These are phyloP conservation scores for Zygnema circumcarinatum DNA, from an alignment of 139 green algal genomes.

Conservation along the genomic window DNA sequence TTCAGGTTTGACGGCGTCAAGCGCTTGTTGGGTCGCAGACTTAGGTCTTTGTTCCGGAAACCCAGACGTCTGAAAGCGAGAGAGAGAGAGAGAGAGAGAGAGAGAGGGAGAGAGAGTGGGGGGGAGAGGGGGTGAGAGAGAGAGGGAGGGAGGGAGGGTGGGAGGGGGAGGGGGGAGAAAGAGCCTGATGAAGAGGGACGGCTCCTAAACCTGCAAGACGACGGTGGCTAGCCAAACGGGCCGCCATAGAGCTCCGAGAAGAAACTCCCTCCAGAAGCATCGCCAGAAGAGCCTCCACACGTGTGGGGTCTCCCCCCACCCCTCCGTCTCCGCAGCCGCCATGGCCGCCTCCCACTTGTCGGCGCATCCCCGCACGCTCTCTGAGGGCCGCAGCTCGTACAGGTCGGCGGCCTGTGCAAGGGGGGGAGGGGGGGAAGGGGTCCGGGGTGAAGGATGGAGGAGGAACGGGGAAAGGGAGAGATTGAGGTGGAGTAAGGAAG, in stretches of 20 bases:
- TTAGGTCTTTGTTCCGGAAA: neutral
- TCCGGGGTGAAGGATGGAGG: no score
- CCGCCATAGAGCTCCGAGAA: conserved; percentile 11
- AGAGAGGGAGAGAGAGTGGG: no score
- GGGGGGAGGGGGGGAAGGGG: no score
- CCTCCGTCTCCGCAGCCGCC: conserved; percentile 15
- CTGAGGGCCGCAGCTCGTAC: conserved; percentile 26
- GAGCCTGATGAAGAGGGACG: neutral
- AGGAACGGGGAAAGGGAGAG: neutral
- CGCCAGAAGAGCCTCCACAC: conserved; percentile 20
- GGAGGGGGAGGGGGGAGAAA: neutral
- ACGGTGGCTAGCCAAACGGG: conserved; percentile 31
- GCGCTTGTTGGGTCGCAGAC: neutral
- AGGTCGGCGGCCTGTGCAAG: conserved; percentile 12
- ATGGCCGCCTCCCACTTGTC: conserved; percentile 5
- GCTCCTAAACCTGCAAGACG: conserved; percentile 21
- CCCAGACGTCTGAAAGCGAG: no score
- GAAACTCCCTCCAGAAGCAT: conserved; percentile 25
- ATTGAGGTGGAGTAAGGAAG: neutral
- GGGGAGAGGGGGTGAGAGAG: conserved; percentile 9
- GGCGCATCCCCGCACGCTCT: conserved; percentile 4
- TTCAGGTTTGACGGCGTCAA: neutral
- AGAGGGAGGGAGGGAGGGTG: no score
- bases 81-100: no score
- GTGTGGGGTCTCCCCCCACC: neutral